These are phyloP conservation scores for Immersiella caudata DNA, from an alignment of 495 filamentous ascomycete species.

Conservation along the genomic window DNA sequence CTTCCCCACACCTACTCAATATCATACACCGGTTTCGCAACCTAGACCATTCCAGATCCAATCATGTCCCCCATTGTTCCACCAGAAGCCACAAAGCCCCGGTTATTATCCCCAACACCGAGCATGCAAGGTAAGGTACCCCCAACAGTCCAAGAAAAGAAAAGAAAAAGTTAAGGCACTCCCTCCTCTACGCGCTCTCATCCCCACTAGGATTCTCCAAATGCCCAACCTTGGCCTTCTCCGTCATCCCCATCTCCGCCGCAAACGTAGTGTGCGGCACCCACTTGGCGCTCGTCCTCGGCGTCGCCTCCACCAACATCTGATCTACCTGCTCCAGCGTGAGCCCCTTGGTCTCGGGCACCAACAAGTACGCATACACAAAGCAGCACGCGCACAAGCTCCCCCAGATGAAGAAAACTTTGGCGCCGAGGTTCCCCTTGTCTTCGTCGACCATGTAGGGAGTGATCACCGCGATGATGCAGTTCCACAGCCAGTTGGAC, in stretches of 20 bases:
- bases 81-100: background rate
- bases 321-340: conserved; percentile 86
- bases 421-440: conserved; percentile 69
- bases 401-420: conserved; percentile 82
- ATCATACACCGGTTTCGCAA: background rate
- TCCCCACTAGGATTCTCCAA: conserved; percentile 25
- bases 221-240: conserved; percentile 28
- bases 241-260: conserved; percentile 30
- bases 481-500: conserved; percentile 77
- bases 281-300: conserved; percentile 70
- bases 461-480: conserved; percentile 69
- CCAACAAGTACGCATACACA: conserved; percentile 74
- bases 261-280: conserved; percentile 71
- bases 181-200: conserved; percentile 17
- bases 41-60: background rate
- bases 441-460: conserved; percentile 75
- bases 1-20: background rate
- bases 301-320: conserved; percentile 79
- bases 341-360: conserved; percentile 87
- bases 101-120: background rate
- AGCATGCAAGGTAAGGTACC: too few relatives aligned
- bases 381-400: conserved; percentile 64
- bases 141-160: background rate
- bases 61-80: background rate
- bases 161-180: background rate